Conservation (phyloP, 225 moss, liverwort and hornwort species). For the Marchantia paleacea region DNA sequence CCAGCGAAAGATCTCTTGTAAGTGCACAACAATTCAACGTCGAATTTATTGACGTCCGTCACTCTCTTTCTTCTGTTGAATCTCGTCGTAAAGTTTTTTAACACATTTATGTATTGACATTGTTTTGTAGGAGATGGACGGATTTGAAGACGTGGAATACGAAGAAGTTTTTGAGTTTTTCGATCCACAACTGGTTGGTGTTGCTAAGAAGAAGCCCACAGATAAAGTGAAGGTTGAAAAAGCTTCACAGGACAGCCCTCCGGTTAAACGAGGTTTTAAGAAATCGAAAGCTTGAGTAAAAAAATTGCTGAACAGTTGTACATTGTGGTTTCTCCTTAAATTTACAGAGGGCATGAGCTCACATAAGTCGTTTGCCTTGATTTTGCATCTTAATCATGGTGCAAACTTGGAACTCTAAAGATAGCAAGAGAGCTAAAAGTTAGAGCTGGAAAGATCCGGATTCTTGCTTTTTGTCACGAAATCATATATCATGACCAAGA, state of each 20-base stretch:
- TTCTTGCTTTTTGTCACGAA: background rate
- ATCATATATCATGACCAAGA: background rate
- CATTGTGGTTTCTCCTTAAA: background rate
- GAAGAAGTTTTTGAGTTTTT: slow-evolving; percentile 67
- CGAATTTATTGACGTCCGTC: background rate
- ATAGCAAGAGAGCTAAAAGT: no score
- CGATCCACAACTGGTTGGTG: slow-evolving; percentile 86
- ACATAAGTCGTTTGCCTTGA: background rate
- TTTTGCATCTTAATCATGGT: background rate
- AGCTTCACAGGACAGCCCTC: background rate
- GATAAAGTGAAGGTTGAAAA: background rate
- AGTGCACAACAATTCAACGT: background rate
- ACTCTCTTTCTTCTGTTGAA: background rate
- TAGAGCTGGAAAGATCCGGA: background rate
- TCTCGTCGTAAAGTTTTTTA: background rate
- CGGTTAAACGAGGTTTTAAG: slow-evolving; percentile 34
- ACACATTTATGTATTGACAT: background rate
- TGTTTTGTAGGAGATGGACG: slow-evolving; percentile 54
- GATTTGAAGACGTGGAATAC: slow-evolving; percentile 66
- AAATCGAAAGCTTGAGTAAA: slow-evolving; percentile 6
- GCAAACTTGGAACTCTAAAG: background rate
- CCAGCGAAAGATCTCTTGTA: background rate
- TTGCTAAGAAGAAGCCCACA: slow-evolving; percentile 62
- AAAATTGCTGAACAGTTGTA: background rate
- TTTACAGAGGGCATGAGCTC: background rate